A percentile compares a stretch with the other conserved stretches of the same genome.
These are phyloP conservation scores for Geopyxis carbonaria DNA, from an alignment of 495 filamentous ascomycete genomes.

Conservation along the genomic window DNA sequence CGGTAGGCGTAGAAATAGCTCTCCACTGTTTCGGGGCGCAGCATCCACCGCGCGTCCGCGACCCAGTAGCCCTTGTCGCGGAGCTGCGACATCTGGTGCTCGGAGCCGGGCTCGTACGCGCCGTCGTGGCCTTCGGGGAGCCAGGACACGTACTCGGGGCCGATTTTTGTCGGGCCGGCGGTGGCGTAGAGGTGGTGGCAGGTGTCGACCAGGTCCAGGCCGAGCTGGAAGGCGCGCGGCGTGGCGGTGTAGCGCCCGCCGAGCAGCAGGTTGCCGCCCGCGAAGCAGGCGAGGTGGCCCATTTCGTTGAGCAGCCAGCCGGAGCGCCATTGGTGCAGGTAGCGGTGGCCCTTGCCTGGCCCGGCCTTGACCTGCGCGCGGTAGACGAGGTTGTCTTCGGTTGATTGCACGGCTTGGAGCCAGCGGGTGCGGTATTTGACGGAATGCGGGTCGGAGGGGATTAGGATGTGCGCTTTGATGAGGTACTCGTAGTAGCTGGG, in stretches of 20 bases:
- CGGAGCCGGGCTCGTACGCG: conserved; percentile 15
- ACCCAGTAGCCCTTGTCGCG: conserved; percentile 23
- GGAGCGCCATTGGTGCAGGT: conserved; percentile 19
- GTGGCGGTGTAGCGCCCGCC: conserved; percentile 23
- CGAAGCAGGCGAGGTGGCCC: conserved; percentile 28
- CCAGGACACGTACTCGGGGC: conserved; percentile 23
- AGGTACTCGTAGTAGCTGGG: conserved; percentile 27
- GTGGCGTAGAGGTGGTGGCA: conserved; percentile 25
- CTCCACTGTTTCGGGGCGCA: conserved; percentile 31
- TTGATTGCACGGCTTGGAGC: conserved; percentile 26
- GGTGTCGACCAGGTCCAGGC: conserved; percentile 23
- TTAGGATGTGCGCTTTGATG: conserved; percentile 27
- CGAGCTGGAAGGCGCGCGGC: conserved; percentile 20
- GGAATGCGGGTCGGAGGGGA: conserved; percentile 19
- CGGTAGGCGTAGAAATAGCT: conserved; percentile 32
- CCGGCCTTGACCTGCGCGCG: neutral
- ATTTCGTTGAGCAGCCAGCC: conserved; percentile 25
- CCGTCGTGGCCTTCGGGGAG: conserved; percentile 15
- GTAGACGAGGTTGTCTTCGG: conserved; percentile 20
- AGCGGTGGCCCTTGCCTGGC: neutral
- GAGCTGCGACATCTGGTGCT: conserved; percentile 18
- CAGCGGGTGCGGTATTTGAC: conserved; percentile 26
- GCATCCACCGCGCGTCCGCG: conserved; percentile 24
- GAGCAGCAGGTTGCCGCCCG: conserved; percentile 27
- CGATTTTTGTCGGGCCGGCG: conserved; percentile 25